Conservation (phyloP, 2,329 filamentous ascomycete species). For the Fusarium robinianum region DNA sequence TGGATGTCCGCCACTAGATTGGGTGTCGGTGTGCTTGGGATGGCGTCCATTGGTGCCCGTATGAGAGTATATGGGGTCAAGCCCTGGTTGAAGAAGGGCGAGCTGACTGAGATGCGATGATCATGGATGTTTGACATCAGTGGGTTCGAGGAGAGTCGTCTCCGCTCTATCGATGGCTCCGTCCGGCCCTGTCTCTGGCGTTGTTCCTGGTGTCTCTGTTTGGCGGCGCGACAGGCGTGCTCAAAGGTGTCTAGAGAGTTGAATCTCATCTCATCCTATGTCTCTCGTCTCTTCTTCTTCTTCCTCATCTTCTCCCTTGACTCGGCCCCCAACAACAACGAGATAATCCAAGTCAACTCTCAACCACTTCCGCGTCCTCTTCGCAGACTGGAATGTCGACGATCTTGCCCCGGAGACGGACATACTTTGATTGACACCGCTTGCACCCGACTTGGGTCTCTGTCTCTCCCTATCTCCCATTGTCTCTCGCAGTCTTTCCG, state of each 20-base stretch:
- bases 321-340: too few relatives aligned
- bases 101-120: too few relatives aligned
- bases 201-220: neutral
- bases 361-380: neutral
- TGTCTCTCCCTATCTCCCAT: neutral
- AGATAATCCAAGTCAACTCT: too few relatives aligned
- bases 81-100: too few relatives aligned
- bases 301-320: neutral
- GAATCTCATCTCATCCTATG: neutral
- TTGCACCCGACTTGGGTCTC: constrained; percentile 9
- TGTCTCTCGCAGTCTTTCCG: neutral
- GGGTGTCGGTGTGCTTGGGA: neutral
- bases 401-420: constrained; percentile 12
- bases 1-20: constrained; percentile 12
- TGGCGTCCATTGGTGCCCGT: neutral
- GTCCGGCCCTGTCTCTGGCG: neutral
- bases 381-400: constrained; percentile 18
- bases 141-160: neutral
- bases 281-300: neutral
- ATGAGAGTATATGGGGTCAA: too few relatives aligned
- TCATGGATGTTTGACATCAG: too few relatives aligned
- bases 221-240: neutral
- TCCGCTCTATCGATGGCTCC: constrained; percentile 4
- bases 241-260: neutral
- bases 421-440: constrained; percentile 14